Percentiles rank a stretch among this genome's conserved stretches.
Evolutionary conservation across 2,329 filamentous ascomycete species (phyloP).

Genomic region (Venturia pyrina): DNA sequence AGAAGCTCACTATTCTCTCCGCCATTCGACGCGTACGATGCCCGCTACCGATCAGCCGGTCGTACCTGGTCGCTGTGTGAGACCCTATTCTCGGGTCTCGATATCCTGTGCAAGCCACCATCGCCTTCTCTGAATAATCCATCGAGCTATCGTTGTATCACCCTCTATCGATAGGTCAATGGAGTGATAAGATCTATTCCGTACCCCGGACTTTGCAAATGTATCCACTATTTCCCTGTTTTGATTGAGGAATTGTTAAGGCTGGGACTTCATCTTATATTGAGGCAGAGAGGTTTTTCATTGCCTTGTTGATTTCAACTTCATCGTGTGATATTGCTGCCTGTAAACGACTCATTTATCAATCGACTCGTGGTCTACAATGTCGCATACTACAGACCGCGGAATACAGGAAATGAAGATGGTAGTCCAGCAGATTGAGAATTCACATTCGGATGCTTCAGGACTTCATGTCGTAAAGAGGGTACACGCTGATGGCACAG

Average conservation of each 20-base stretch:
- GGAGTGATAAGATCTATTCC: background rate
- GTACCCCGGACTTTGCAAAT: background rate
- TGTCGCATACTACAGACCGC: background rate
- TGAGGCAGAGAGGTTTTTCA: background rate
- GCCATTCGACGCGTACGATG: background rate
- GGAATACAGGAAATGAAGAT: background rate
- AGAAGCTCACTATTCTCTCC: background rate
- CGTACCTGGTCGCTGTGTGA: background rate
- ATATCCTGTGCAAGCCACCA: background rate
- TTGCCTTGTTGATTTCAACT: background rate
- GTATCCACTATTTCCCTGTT: background rate
- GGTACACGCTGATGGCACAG: constrained; percentile 31
- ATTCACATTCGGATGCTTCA: background rate
- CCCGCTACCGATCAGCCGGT: background rate
- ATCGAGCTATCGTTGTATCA: background rate
- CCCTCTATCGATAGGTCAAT: background rate
- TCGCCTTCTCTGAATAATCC: background rate
- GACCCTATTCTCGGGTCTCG: background rate
- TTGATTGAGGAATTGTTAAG: background rate
- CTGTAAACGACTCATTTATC: background rate
- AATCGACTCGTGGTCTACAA: background rate
- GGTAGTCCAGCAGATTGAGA: background rate
- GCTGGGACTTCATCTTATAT: background rate
- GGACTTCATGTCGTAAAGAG: constrained; percentile 20
- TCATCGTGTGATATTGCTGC: background rate